phyloP scores from a whole-genome alignment of 352 stramenopile genomes.

The Phytophthora constricta region DNA sequence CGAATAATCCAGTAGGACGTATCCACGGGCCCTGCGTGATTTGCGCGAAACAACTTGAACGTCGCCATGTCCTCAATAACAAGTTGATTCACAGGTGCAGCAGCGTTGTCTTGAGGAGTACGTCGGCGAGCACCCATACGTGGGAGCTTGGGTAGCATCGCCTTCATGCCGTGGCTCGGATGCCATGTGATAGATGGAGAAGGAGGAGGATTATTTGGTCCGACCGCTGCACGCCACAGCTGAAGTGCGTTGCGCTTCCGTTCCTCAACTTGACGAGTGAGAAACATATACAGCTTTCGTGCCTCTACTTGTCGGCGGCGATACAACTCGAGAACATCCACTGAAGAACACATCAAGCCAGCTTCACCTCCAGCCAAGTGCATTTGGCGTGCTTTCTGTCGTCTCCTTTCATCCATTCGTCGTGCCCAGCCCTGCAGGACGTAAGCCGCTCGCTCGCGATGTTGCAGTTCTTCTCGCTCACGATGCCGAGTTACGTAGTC shows the following conservation, averaged over 20 bases:
- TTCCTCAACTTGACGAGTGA: conserved; percentile 44
- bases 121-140: conserved; percentile 33
- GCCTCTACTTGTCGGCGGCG: conserved; percentile 49
- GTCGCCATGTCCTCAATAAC: conserved; percentile 61
- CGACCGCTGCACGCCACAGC: conserved; percentile 36
- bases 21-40: conserved; percentile 68
- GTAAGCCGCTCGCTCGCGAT: conserved; percentile 24
- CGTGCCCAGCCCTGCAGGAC: conserved; percentile 58
- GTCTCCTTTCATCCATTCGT: conserved; percentile 21
- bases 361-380: conserved; percentile 6
- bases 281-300: conserved; percentile 50
- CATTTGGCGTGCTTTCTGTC: conserved; percentile 20
- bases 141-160: conserved; percentile 60
- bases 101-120: conserved; percentile 24
- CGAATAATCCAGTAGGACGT: conserved; percentile 79
- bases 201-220: conserved; percentile 22
- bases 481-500: conserved; percentile 50
- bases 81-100: conserved; percentile 44
- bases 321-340: conserved; percentile 55
- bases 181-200: conserved; percentile 53
- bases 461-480: conserved; percentile 38
- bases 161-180: conserved; percentile 67
- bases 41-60: conserved; percentile 73
- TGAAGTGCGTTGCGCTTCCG: conserved; percentile 33
- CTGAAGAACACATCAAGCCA: conserved; percentile 22